Conservation (phyloP, 768 basidiomycete genomes). For the Gymnopilus dilepis region DNA sequence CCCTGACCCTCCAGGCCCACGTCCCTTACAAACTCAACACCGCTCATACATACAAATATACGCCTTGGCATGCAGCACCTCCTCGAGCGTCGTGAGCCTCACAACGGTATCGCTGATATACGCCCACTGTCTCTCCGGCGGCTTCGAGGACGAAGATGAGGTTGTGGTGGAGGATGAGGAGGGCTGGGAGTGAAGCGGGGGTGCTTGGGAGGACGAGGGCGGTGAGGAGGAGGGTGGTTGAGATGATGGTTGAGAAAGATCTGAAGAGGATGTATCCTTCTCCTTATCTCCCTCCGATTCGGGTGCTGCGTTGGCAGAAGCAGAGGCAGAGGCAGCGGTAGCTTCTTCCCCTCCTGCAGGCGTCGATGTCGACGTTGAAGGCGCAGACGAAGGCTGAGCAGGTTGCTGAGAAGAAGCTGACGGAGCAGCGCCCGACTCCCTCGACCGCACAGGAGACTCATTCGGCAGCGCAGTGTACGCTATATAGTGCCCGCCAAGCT, state of each 20-base stretch:
- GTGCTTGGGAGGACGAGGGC: too few species aligned
- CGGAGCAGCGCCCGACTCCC: background rate
- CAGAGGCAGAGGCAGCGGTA: too few species aligned
- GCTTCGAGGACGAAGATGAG: constrained; percentile 19
- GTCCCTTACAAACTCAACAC: too few species aligned
- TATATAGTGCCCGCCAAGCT: constrained; percentile 91
- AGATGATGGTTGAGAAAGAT: too few species aligned
- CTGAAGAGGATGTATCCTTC: background rate
- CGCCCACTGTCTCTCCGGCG: constrained; percentile 73
- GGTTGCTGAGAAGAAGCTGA: background rate
- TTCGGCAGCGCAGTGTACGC: constrained; percentile 80
- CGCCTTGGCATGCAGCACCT: constrained; percentile 89
- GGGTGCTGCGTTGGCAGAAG: too few species aligned
- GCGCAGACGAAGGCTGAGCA: background rate
- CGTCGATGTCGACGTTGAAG: too few species aligned
- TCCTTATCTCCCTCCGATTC: constrained; percentile 1
- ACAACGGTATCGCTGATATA: constrained; percentile 92
- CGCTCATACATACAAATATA: constrained; percentile 95
- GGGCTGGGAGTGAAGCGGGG: too few species aligned
- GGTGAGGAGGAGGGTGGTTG: too few species aligned
- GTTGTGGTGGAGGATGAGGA: constrained; percentile 16
- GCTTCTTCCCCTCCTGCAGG: background rate
- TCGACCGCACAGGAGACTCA: constrained; percentile 18
- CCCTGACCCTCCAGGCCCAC: too few species aligned
- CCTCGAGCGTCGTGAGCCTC: constrained; percentile 79